A percentile compares a stretch with the other conserved stretches of the same genome.
Evolutionary conservation across 176 grass and related monocot species (phyloP).

Genomic region (Musa beccarii): DNA sequence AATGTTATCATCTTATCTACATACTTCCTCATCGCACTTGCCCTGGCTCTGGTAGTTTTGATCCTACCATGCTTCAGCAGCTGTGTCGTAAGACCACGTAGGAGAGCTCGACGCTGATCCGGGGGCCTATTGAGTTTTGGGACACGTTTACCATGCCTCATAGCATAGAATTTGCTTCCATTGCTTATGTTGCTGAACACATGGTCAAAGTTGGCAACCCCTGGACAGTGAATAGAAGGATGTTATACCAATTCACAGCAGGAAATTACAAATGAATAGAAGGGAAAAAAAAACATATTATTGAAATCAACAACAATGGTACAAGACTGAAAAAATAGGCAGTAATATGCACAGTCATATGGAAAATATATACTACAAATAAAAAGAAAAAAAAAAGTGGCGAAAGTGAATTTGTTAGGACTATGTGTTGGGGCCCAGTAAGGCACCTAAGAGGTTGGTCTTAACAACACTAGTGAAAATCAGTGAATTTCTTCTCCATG

Average conservation of each 20-base stretch:
- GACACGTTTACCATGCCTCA: constrained; percentile 70
- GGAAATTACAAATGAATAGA: background rate
- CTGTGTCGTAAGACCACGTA: constrained; percentile 75
- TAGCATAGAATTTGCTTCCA: constrained; percentile 63
- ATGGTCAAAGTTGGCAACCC: constrained; percentile 38
- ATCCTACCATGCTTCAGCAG: constrained; percentile 80
- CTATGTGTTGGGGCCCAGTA: too few species aligned
- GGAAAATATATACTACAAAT: background rate
- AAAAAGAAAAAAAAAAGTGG: background rate
- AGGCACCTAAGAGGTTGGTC: too few species aligned
- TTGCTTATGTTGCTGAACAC: constrained; percentile 37
- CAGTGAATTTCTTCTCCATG: background rate
- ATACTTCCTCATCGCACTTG: constrained; percentile 81
- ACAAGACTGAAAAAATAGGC: background rate
- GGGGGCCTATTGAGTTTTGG: constrained; percentile 71
- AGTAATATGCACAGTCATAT: background rate
- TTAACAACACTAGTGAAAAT: background rate
- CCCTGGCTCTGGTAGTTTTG: constrained; percentile 73
- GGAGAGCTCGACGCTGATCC: constrained; percentile 69
- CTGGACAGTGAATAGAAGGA: constrained; percentile 9
- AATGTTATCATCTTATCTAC: constrained; percentile 88
- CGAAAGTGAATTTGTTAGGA: background rate
- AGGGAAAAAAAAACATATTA: background rate
- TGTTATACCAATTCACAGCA: background rate
- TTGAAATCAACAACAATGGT: background rate